Percentiles rank a stretch among this genome's conserved stretches.
phyloP scores from a whole-genome alignment of 306 rosid genomes.

The Quercus glauca region DNA sequence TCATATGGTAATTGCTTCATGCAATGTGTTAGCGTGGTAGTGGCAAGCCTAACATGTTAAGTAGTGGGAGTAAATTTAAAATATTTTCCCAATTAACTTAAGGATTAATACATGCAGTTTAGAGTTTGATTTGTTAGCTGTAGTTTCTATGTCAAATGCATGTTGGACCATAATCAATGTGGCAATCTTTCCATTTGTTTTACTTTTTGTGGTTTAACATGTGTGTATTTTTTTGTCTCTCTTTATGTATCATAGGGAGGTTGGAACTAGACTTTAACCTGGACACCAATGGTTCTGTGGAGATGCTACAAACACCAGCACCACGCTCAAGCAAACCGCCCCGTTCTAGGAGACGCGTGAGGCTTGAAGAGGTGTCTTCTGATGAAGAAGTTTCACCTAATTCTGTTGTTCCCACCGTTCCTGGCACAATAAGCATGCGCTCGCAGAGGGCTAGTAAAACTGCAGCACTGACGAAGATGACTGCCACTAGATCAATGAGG shows the following conservation, averaged over 20 bases:
- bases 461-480: constrained; percentile 70
- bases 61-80: neutral
- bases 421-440: constrained; percentile 39
- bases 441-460: constrained; percentile 93
- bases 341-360: constrained; percentile 60
- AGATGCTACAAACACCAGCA: constrained; percentile 61
- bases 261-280: constrained; percentile 42
- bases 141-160: neutral
- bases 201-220: neutral
- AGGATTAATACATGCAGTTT: neutral
- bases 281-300: constrained; percentile 39
- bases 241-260: constrained; percentile 20
- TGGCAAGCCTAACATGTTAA: neutral
- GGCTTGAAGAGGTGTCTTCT: constrained; percentile 59
- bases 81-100: neutral
- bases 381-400: constrained; percentile 62
- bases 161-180: neutral
- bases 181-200: neutral
- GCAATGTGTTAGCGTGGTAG: neutral
- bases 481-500: constrained; percentile 29
- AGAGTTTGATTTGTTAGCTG: neutral
- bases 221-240: neutral
- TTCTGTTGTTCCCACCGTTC: constrained; percentile 47
- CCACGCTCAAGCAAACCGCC: constrained; percentile 42
- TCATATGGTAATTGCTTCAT: neutral